These are phyloP conservation scores for Acanthamoeba healyi DNA, from an alignment of 208 protist species.

Conservation along the genomic window DNA sequence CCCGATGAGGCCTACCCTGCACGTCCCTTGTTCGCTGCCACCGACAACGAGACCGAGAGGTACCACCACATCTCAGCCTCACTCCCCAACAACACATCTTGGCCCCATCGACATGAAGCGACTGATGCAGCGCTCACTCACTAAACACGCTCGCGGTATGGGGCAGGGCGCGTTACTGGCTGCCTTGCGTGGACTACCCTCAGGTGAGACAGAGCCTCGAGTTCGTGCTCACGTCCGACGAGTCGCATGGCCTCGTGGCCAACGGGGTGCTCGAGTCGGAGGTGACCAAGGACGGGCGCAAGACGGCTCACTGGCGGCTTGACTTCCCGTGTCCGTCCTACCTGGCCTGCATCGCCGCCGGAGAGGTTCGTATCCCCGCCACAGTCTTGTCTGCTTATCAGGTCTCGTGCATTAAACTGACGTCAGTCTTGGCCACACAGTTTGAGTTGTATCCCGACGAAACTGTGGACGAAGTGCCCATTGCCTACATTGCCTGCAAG, in stretches of 20 bases:
- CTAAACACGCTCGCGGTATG: too few species aligned
- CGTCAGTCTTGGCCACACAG: neutral
- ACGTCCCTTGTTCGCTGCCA: conserved; percentile 5
- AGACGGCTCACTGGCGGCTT: conserved; percentile 40
- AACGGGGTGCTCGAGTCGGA: conserved; percentile 55
- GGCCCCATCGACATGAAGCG: too few species aligned
- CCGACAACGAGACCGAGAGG: conserved; percentile 63
- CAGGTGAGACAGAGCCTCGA: conserved; percentile 25
- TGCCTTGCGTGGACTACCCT: conserved; percentile 46
- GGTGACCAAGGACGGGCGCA: neutral
- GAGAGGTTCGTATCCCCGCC: conserved; percentile 4
- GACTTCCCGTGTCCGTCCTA: conserved; percentile 57
- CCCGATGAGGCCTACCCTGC: conserved; percentile 30
- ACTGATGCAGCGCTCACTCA: too few species aligned
- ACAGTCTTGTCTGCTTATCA: neutral
- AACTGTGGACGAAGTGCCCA: neutral
- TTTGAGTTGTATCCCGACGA: conserved; percentile 12
- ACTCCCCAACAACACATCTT: too few species aligned
- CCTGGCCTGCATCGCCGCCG: conserved; percentile 29
- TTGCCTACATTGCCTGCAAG: conserved; percentile 52
- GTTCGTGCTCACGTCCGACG: conserved; percentile 50
- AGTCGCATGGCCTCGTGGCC: conserved; percentile 27
- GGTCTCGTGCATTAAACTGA: neutral
- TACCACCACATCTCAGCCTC: too few species aligned
- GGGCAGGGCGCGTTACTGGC: conserved; percentile 50